Evolutionary conservation across 768 basidiomycete genomes (phyloP).

Genomic region (Suillus bovinus): DNA sequence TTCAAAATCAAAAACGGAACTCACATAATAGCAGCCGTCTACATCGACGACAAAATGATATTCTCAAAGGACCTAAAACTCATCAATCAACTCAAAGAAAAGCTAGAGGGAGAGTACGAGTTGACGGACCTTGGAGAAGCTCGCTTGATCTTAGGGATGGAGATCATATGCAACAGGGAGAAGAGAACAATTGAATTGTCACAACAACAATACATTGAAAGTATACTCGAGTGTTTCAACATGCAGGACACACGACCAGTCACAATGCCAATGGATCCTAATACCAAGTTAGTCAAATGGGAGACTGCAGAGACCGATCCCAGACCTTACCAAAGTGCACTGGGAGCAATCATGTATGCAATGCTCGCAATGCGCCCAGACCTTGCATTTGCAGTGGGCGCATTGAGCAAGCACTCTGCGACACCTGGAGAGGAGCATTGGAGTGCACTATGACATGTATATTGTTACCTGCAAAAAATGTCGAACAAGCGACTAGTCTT

Average conservation of each 20-base stretch:
- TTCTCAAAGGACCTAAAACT: neutral
- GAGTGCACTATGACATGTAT: slow-evolving; percentile 14
- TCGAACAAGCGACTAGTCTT: neutral
- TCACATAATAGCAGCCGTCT: neutral
- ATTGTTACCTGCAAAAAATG: slow-evolving; percentile 21
- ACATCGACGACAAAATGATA: slow-evolving; percentile 4
- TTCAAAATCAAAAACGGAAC: neutral
- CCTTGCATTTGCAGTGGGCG: slow-evolving; percentile 4
- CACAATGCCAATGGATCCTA: slow-evolving; percentile 14
- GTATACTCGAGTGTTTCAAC: neutral
- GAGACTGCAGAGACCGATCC: neutral
- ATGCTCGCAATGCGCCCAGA: slow-evolving; percentile 12
- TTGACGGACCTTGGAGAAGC: slow-evolving; percentile 2
- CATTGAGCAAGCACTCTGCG: slow-evolving; percentile 6
- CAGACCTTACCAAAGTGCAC: slow-evolving; percentile 1
- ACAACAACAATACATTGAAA: neutral
- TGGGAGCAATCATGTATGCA: slow-evolving; percentile 17
- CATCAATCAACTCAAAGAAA: neutral
- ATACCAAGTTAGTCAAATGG: slow-evolving; percentile 2
- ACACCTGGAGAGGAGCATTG: slow-evolving; percentile 11
- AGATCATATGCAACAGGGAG: slow-evolving; percentile 26
- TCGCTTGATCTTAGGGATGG: too few species aligned
- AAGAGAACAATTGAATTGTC: slow-evolving; percentile 13
- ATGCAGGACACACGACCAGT: slow-evolving; percentile 6
- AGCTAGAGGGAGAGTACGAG: neutral